Conservation (phyloP, 352 stramenopile genomes). For the Blastocystis sp. region DNA sequence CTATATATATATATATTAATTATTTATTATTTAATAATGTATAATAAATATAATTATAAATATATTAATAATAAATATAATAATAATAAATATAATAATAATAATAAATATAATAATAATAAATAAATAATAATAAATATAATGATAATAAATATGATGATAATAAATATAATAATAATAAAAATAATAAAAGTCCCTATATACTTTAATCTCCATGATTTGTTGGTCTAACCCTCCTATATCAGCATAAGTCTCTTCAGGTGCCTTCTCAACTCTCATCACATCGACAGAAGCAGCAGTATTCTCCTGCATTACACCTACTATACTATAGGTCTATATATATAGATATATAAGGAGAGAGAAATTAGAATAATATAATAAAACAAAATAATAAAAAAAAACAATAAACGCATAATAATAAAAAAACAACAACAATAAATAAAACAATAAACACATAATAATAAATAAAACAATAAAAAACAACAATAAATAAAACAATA, state of each 20-base stretch:
- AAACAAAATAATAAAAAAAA: too few relatives aligned
- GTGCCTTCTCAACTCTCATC: constrained; percentile 99
- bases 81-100: too few relatives aligned
- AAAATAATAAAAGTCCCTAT: too few relatives aligned
- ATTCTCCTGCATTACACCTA: constrained; percentile 93
- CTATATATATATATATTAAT: too few relatives aligned
- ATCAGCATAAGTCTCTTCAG: constrained; percentile 93
- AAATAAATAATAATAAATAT: not conserved
- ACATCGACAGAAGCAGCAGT: constrained; percentile 95
- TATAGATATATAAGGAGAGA: not conserved
- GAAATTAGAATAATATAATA: not conserved
- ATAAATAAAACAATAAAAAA: too few relatives aligned
- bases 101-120: not conserved
- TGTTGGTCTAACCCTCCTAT: constrained; percentile 96
- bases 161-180: not conserved
- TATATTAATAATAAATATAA: too few relatives aligned
- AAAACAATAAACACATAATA: too few relatives aligned
- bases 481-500: too few relatives aligned
- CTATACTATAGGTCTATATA: constrained; percentile 65
- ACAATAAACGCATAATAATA: constrained; percentile 6
- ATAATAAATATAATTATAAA: not conserved
- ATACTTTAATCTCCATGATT: constrained; percentile 69
- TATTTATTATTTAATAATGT: too few relatives aligned
- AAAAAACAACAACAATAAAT: too few relatives aligned
- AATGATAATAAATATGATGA: not conserved